Base-by-base conservation (phyloP, 345 rosid species). In the Citrus mangshanensis region DNA sequence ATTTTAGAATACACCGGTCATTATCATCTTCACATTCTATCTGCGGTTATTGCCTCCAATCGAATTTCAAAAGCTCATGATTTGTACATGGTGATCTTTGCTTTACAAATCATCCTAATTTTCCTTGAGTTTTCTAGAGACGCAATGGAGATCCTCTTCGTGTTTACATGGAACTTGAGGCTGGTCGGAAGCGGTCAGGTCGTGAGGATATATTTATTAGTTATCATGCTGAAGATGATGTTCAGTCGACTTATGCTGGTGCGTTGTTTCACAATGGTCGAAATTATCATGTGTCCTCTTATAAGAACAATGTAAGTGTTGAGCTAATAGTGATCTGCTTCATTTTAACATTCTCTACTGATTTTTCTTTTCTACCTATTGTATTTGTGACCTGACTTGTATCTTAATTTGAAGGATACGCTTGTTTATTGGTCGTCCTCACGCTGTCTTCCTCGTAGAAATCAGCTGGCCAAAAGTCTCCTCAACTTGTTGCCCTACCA, bases 341-440 rank as follows among this genome's bases (percentile, higher is more conserved):
- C 51, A 0, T 46, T 75, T 59, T 58, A 51, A 61, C 35, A 28
- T 34, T 42, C 64, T 58, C 67, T 4, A 19, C 12, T 42, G 42
- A 55, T 67, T 22, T 59, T 72, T 25, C 54, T 25, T 64, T 72
- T 22, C 55, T 49, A 7, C 16, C 56, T n/a, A 51, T 65, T 24
- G 18, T 78, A 35, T 51, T 42, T 49, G 73, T 77, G 7, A 81
- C 66, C 37, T 54, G 58, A 19, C 58, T 51, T 34, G 38, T 68
- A 32, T 46, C 28, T 28, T 70, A 28, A 34, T 35, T 73, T 73
- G 59, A 69, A 90, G 98, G 96, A 93, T 82, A 81, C 89, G 70
- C 84, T 95, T 18, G 87, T 93, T 67, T 95, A 92, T 78, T 95
- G 99, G 98, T 93, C 99, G 66, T 95, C 99, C 30, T 95, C 98